Evolutionary conservation across 306 rosid genomes (phyloP), one percentile per base, ranked within the genome.

Genomic region (Aeschynomene evenia): DNA sequence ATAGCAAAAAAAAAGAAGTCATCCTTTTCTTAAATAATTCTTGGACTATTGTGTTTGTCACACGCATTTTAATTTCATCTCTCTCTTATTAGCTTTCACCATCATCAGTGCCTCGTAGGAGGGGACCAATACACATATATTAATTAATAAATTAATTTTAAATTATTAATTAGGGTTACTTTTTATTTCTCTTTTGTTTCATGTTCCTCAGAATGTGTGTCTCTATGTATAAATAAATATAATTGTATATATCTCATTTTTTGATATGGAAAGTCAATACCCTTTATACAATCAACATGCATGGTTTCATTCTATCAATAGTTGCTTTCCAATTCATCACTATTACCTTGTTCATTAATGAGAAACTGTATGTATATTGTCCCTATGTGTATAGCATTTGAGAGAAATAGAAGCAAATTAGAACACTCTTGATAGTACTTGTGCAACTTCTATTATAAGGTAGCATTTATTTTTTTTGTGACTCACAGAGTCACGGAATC

Each of bases 11-110:
- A 21, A 51, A 73, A 36, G 12, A 66, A 59, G 65, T 14, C 8
- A 10, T 9, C 43, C 68, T 78, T 65, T 77, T 68, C 19, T 61
- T 52, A 33, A 42, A n/a, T 45, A n/a, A n/a, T n/a, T n/a, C 37
- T 68, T 79, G 83, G 79, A 68, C 75, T 45, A 73, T 68, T 73
- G 76, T 67, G 67, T 62, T 73, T 79, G 79, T 73, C 79, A 68
- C 79, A 68, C 15, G 21, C 58, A 33, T 49, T 73, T n/a, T n/a
- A n/a, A n/a, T n/a, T n/a, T n/a, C n/a, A n/a, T n/a, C n/a, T n/a
- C n/a, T 43, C 70, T 53, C 55, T 58, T n/a, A n/a, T n/a, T n/a
- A n/a, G n/a, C 73, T 58, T 65, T 78, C 66, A 66, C 36, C 5
- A 45, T 45, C 71, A 50, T 51, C 70, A 73, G 11, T 52, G 75